These are phyloP conservation scores for Meira nashicola DNA, from an alignment of 1,284 basidiomycete genomes.

Conservation along the genomic window DNA sequence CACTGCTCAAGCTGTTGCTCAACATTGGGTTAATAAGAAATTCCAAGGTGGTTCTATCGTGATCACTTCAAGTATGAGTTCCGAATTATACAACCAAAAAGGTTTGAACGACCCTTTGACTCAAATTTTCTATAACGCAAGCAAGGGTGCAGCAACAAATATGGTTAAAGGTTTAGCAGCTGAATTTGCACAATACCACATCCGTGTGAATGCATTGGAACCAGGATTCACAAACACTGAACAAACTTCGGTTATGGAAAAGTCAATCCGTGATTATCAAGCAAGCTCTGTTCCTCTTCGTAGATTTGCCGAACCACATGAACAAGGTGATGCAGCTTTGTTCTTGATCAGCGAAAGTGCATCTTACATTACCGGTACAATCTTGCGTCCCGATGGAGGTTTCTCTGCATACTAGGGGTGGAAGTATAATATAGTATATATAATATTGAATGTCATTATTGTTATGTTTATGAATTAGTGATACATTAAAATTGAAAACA, in stretches of 20 bases:
- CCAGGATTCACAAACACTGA: conserved; percentile 53
- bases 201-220: conserved; percentile 52
- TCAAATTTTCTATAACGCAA: conserved; percentile 52
- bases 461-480: not conserved
- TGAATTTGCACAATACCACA: conserved; percentile 50
- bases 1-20: conserved; percentile 47
- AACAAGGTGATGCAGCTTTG: conserved; percentile 49
- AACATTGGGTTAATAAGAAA: conserved; percentile 50
- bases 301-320: conserved; percentile 50
- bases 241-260: conserved; percentile 52
- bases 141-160: conserved; percentile 52
- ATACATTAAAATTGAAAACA: not conserved
- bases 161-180: conserved; percentile 52
- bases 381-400: conserved; percentile 41
- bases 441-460: not conserved
- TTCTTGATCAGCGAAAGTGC: conserved; percentile 45
- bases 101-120: conserved; percentile 46
- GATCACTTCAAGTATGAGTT: conserved; percentile 51
- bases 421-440: not conserved
- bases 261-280: conserved; percentile 50
- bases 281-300: conserved; percentile 47
- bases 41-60: conserved; percentile 52
- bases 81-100: conserved; percentile 49
- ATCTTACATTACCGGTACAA: conserved; percentile 45
- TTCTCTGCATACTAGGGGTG: conserved; percentile 46